Percentiles rank a stretch among this genome's conserved stretches.
Evolutionary conservation across 257 asterid genomes (phyloP).

Genomic region (Penstemon newberryi): DNA sequence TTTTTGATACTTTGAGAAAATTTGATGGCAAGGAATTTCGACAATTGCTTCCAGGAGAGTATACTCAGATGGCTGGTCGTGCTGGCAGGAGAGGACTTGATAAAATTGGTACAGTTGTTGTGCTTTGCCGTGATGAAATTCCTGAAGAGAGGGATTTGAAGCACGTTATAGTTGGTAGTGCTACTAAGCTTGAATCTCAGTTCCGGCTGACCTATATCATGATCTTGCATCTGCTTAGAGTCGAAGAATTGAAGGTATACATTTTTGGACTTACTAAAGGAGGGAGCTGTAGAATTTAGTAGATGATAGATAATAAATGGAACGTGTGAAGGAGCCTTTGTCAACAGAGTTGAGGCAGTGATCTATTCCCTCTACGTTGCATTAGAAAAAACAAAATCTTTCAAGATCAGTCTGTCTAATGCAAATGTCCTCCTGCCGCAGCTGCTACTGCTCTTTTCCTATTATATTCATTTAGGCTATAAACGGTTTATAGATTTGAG

Average conservation of each 20-base stretch:
- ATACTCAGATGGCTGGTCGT: conserved; percentile 99
- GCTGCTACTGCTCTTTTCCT: conserved; percentile 15
- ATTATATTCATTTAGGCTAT: conserved; percentile 18
- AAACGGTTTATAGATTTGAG: not conserved
- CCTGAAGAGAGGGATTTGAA: conserved; percentile 80
- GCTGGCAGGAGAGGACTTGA: conserved; percentile 99
- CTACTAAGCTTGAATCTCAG: conserved; percentile 91
- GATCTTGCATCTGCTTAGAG: conserved; percentile 98
- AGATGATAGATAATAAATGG: conserved; percentile 19
- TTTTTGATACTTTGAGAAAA: conserved; percentile 86
- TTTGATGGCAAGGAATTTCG: conserved; percentile 95
- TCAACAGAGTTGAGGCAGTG: conserved; percentile 13
- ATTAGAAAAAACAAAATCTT: conserved; percentile 4
- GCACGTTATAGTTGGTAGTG: conserved; percentile 84
- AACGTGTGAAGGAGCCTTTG: conserved; percentile 12
- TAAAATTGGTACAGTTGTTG: conserved; percentile 87
- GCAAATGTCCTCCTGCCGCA: conserved; percentile 9
- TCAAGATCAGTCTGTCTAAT: conserved; percentile 15
- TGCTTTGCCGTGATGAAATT: conserved; percentile 92
- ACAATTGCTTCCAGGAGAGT: conserved; percentile 93
- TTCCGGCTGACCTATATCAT: conserved; percentile 95
- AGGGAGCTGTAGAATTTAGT: conserved; percentile 13
- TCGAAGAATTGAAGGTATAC: conserved; percentile 92
- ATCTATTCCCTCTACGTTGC: conserved; percentile 20
- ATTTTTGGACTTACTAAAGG: conserved; percentile 27